These are phyloP conservation scores for Pyrenula massariospora DNA, from an alignment of 495 filamentous ascomycete species.

Conservation along the genomic window DNA sequence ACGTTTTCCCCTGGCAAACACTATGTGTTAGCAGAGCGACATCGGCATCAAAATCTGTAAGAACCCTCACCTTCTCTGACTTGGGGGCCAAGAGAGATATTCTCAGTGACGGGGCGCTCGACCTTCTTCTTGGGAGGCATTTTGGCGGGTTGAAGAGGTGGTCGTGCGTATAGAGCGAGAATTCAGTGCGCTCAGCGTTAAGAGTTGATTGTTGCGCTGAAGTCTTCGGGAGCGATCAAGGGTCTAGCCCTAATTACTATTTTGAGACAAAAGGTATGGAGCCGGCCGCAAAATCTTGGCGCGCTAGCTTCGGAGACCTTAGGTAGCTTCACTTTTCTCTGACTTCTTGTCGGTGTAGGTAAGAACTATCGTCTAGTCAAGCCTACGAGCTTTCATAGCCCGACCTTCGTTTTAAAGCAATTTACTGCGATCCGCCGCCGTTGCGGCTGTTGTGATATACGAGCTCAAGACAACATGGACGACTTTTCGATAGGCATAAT, in stretches of 20 bases:
- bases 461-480: constrained; percentile 50
- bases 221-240: not conserved
- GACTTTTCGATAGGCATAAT: constrained; percentile 78
- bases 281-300: not conserved
- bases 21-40: not conserved
- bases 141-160: constrained; percentile 30
- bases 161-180: constrained; percentile 30
- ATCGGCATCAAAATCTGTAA: not conserved
- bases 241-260: not conserved
- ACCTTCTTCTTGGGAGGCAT: constrained; percentile 81
- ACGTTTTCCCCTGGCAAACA: constrained; percentile 87
- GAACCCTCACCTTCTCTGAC: constrained; percentile 75
- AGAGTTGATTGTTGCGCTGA: too few species aligned
- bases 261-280: not conserved
- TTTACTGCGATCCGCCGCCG: too few species aligned
- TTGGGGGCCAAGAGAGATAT: constrained; percentile 95
- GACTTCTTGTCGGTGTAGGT: not conserved
- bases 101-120: constrained; percentile 70
- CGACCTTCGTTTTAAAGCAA: too few species aligned
- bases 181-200: too few species aligned
- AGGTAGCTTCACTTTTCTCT: constrained; percentile 2
- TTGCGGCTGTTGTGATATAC: too few species aligned
- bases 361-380: too few species aligned
- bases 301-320: constrained; percentile 6
- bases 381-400: too few species aligned